phyloP scores from a whole-genome alignment of 2,329 filamentous ascomycete species.

The Penicillium sp. region DNA sequence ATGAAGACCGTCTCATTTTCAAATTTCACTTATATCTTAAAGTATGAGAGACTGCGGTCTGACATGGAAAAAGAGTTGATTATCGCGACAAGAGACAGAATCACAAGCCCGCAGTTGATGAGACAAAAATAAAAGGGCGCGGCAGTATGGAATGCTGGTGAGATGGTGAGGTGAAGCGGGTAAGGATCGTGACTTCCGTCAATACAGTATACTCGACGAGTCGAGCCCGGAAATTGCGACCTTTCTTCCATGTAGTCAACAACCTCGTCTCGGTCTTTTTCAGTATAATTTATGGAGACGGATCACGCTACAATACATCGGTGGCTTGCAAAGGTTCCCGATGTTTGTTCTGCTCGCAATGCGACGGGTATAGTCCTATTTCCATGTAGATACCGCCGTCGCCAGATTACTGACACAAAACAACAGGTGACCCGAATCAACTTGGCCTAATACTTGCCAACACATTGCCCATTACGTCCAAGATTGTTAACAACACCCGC shows the following conservation, averaged over 20 bases:
- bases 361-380: background rate
- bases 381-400: background rate
- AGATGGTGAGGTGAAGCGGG: no score
- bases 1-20: background rate
- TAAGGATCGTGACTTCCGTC: background rate
- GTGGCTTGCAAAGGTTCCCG: constrained; percentile 16
- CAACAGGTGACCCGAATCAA: background rate
- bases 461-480: background rate
- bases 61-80: background rate
- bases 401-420: background rate
- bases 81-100: background rate
- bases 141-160: no score
- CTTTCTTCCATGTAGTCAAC: background rate
- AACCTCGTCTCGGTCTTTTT: background rate
- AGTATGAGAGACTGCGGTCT: background rate
- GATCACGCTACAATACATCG: constrained; percentile 9
- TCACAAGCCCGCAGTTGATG: background rate
- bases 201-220: background rate
- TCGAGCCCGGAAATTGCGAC: no score
- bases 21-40: background rate
- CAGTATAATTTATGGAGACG: background rate
- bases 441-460: background rate
- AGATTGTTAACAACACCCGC: background rate
- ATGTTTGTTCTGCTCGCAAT: background rate
- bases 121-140: no score